Evolutionary conservation across 2,329 filamentous ascomycete species (phyloP).

Genomic region (Lasiodiplodia hormozganensis): DNA sequence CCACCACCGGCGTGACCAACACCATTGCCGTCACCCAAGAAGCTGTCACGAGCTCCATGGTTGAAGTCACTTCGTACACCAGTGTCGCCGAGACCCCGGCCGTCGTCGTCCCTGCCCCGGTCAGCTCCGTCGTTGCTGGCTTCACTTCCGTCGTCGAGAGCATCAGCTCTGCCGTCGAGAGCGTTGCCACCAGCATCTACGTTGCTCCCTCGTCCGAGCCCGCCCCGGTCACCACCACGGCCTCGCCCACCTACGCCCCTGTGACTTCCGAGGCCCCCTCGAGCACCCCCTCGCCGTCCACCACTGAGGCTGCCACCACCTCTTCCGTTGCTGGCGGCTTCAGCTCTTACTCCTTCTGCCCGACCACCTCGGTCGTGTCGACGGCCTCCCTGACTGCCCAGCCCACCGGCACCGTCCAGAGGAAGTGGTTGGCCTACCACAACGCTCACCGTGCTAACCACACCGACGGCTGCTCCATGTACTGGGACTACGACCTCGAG

Average conservation of each 20-base stretch:
- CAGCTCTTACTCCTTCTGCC: constrained; percentile 34
- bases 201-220: constrained; percentile 5
- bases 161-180: not conserved
- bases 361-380: not conserved
- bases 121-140: not conserved
- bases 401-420: constrained; percentile 38
- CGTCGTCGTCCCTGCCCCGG: constrained; percentile 1
- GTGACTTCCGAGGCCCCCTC: not conserved
- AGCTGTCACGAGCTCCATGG: constrained; percentile 10
- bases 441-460: constrained; percentile 88
- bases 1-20: constrained; percentile 6
- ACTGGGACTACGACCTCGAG: constrained; percentile 71
- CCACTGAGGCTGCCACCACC: constrained; percentile 4
- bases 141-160: not conserved
- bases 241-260: not conserved
- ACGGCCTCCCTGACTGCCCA: constrained; percentile 2
- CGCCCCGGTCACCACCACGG: not conserved
- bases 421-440: constrained; percentile 70
- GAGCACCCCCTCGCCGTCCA: not conserved
- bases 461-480: constrained; percentile 64
- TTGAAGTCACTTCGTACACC: constrained; percentile 9
- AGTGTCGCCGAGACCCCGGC: constrained; percentile 1
- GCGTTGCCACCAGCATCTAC: not conserved
- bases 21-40: constrained; percentile 8
- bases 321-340: constrained; percentile 16